A percentile compares a stretch with the other conserved stretches of the same genome.
Evolutionary conservation across 352 stramenopile species (phyloP).

Genomic region (Phytophthora boehmeriae): DNA sequence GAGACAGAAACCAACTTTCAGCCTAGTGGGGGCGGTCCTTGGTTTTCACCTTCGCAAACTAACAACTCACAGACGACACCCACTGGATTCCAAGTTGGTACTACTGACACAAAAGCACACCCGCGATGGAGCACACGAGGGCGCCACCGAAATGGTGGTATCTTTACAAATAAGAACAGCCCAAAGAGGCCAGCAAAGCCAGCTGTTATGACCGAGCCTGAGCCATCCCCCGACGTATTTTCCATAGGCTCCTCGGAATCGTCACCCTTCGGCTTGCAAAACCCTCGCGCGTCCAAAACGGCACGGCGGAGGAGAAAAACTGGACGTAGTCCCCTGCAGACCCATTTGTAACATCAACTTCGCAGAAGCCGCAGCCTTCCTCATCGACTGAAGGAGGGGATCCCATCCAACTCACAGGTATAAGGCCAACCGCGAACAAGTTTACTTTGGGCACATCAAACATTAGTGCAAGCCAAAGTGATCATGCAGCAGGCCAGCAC

Average conservation of each 20-base stretch:
- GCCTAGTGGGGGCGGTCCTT: background rate
- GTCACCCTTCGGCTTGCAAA: slow-evolving; percentile 41
- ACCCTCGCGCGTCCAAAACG: slow-evolving; percentile 32
- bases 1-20: slow-evolving; percentile 3
- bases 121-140: slow-evolving; percentile 7
- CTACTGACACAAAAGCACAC: slow-evolving; percentile 16
- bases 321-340: slow-evolving; percentile 44
- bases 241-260: slow-evolving; percentile 9
- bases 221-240: slow-evolving; percentile 17
- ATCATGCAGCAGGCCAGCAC: background rate
- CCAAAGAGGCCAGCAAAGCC: slow-evolving; percentile 18
- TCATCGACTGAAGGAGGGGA: slow-evolving; percentile 9
- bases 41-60: slow-evolving; percentile 4
- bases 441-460: slow-evolving; percentile 5
- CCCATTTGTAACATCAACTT: slow-evolving; percentile 54
- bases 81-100: slow-evolving; percentile 38
- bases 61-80: slow-evolving; percentile 8
- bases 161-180: slow-evolving; percentile 44
- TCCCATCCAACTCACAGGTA: background rate
- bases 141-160: slow-evolving; percentile 25
- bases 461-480: background rate
- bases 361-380: slow-evolving; percentile 20
- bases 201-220: slow-evolving; percentile 14
- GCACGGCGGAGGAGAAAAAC: slow-evolving; percentile 28
- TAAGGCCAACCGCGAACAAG: slow-evolving; percentile 9